Evolutionary conservation across 129 eudicot genomes (phyloP), one percentile per base, ranked within the genome.

Genomic region (Lonicera japonica): DNA sequence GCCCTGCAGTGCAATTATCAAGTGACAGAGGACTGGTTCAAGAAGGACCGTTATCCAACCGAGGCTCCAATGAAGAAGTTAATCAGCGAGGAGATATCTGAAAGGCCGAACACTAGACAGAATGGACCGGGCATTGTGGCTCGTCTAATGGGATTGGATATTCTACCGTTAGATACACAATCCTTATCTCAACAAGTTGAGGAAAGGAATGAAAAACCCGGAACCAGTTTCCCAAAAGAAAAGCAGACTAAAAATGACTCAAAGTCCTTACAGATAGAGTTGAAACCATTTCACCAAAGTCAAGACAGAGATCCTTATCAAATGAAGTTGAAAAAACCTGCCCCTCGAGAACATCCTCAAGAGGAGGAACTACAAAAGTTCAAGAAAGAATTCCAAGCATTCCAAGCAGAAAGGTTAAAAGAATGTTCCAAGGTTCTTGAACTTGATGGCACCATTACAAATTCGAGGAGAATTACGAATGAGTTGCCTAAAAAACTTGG

Each of bases 311-410:
- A 79, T 68, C 47, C 19, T 24, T 77, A 72, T 68, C 77, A 70
- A 50, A 45, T 45, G 51, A 45, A 45, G 51, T 58, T 60, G 21
- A 73, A 73, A 53, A 80, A 69, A 65, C 79, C 80, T 52, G 75
- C 40, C 64, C 91, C 80, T 21, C 88, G 99, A 14, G 85, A 80
- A 73, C 99, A 92, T 70, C 99, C 99, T 55, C 99, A 92, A 71
- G 99, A 92, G 70, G 90, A 92, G 73, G 99, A 92, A 73, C 75
- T 92, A 11, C 91, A 92, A 69, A 86, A 82, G 78, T 92, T 92
- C 50, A 92, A 92, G 78, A 85, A 88, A 79, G 99, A 92, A 29
- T 92, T 92, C 55, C 95, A 80, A 78, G 96, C 92, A 61, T 94
- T 89, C 86, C 99, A 88, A 73, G 64, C 92, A 11, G 86, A 89